Evolutionary conservation across 352 stramenopile genomes (phyloP), one percentile per base, ranked within the genome.

Genomic region (Aphanomyces euteiches): DNA sequence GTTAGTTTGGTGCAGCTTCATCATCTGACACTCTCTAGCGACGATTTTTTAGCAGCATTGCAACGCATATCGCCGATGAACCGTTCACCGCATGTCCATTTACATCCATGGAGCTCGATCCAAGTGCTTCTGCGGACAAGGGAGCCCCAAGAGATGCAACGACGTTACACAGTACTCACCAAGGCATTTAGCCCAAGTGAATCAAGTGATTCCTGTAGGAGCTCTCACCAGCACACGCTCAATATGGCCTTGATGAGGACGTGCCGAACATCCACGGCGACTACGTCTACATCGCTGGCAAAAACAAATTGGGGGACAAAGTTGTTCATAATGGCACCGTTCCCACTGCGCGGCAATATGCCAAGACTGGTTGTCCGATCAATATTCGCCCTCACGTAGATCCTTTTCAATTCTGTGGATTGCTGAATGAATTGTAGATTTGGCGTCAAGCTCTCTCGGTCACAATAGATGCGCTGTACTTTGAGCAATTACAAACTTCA

Each of bases 261-360:
- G 86, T 90, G 60, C 77, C 81, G 1, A 70, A 70, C 40, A 61
- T 70, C 54, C 37, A 61, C 0, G 81, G 90, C 45, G 77, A 85
- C 7, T 73, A 77, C n/a, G 71, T 67, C 10, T 93, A 90, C 64
- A 28, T 90, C 2, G 43, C 57, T 5, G 83, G 90, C 68, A 93
- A 91, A 61, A 80, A 79, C 53, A 81, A 82, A 15, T 74, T 93
- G 3, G 85, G 85, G 6, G 82, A 89, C 54, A 70, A 88, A 34
- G 83, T 93, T 10, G 69, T 88, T 34, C 64, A 75, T 5, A 80
- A 89, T 43, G 77, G 85, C 59, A 91, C 81, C 64, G 73, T 85
- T 19, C 83, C 81, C 13, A 93, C 90, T 77, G 85, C 85, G 45
- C 66, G 85, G 15, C 85, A 93, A 63, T 93, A 84, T 71, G 84